Conservation (phyloP, 2,329 filamentous ascomycete genomes). For the Teratosphaeria destructans region DNA sequence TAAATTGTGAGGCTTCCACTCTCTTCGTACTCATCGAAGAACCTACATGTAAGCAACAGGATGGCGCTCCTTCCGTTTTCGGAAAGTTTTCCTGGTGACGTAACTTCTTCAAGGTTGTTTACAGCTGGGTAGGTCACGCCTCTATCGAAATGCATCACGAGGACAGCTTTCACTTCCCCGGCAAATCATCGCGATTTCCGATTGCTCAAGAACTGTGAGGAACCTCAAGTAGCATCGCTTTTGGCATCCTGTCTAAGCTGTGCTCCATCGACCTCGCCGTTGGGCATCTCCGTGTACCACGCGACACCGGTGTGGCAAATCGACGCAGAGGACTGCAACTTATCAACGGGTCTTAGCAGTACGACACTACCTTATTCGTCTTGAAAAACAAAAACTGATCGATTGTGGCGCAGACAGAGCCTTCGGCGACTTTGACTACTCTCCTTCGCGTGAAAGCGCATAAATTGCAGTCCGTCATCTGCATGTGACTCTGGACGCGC, state of each 20-base stretch:
- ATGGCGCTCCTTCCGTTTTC: not conserved
- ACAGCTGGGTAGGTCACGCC: not conserved
- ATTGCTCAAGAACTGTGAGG: not conserved
- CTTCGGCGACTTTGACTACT: not conserved
- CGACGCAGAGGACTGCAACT: not conserved
- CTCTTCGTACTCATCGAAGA: not conserved
- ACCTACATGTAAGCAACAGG: not conserved
- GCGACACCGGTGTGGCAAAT: not conserved
- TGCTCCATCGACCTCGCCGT: not conserved
- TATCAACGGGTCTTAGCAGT: not conserved
- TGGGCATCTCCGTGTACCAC: not conserved
- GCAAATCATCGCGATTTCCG: not conserved
- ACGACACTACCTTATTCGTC: too few species aligned
- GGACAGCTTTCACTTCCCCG: not conserved
- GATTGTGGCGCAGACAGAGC: not conserved
- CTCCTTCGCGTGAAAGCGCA: not conserved
- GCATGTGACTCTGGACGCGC: not conserved
- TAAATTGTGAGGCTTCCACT: not conserved
- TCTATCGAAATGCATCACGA: not conserved
- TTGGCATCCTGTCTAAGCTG: not conserved
- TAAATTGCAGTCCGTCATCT: not conserved
- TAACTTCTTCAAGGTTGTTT: not conserved
- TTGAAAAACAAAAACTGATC: not conserved
- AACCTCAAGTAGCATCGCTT: not conserved
- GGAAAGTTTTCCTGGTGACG: not conserved